Evolutionary conservation across 179 eudicot species (phyloP).

Genomic region (Actinidia arguta): DNA sequence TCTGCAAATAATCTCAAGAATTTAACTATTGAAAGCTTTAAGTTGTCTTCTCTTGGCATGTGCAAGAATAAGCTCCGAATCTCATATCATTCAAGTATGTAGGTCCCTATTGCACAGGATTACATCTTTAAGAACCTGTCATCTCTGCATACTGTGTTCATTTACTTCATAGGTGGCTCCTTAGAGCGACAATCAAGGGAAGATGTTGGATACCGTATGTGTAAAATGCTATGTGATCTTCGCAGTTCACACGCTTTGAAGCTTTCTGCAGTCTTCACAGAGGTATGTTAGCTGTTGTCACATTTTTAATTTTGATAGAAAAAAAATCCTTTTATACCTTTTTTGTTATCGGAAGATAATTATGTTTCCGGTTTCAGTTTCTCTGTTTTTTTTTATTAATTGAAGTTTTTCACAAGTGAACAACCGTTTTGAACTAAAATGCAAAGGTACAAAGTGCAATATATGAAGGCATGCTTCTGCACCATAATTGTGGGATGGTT

Average conservation of each 20-base stretch:
- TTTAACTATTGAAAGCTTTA: background rate
- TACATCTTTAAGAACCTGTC: background rate
- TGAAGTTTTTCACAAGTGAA: no score
- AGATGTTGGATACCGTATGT: background rate
- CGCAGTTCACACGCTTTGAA: background rate
- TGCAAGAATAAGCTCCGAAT: background rate
- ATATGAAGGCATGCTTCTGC: no score
- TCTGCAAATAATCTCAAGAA: background rate
- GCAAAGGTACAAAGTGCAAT: no score
- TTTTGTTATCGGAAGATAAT: no score
- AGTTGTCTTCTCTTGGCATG: background rate
- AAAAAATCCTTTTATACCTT: no score
- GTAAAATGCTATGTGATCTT: background rate
- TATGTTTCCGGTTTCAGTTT: no score
- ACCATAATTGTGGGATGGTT: no score
- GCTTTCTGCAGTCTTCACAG: background rate
- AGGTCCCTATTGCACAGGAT: background rate
- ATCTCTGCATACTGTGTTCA: background rate
- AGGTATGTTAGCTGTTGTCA: no score
- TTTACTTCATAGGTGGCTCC: background rate
- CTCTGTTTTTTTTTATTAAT: no score
- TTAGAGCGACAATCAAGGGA: background rate
- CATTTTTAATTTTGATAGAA: no score
- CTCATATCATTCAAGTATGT: background rate
- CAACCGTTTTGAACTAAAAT: no score